Conservation (phyloP, 352 stramenopile genomes). For the Aphanomyces cochlioides region DNA sequence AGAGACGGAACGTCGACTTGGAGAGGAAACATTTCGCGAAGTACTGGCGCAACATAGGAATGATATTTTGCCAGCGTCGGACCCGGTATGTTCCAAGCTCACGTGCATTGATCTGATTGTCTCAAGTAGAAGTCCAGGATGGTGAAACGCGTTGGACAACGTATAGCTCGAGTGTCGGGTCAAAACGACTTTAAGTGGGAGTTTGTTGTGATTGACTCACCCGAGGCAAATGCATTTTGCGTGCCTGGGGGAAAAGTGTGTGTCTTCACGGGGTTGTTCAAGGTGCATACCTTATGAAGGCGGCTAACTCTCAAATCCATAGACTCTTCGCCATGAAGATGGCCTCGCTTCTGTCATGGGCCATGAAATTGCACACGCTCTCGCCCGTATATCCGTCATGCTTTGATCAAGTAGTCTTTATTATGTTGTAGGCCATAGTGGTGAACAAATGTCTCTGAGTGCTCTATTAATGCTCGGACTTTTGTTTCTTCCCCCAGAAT, state of each 20-base stretch:
- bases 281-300: slow-evolving; percentile 12
- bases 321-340: slow-evolving; percentile 54
- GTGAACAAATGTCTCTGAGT: slow-evolving; percentile 67
- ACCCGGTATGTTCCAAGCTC: slow-evolving; percentile 39
- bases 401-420: slow-evolving; percentile 1
- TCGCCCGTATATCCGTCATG: slow-evolving; percentile 43
- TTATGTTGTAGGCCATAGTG: slow-evolving; percentile 49
- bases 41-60: slow-evolving; percentile 31
- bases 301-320: not conserved
- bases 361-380: slow-evolving; percentile 62
- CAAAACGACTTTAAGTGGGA: slow-evolving; percentile 60
- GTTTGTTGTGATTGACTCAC: slow-evolving; percentile 63
- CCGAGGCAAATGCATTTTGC: slow-evolving; percentile 71
- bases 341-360: slow-evolving; percentile 62
- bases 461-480: slow-evolving; percentile 37
- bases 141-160: slow-evolving; percentile 50
- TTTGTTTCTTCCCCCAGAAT: slow-evolving; percentile 10
- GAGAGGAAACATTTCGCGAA: slow-evolving; percentile 47
- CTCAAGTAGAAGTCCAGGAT: slow-evolving; percentile 48
- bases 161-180: slow-evolving; percentile 47
- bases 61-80: slow-evolving; percentile 42
- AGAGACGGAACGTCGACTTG: slow-evolving; percentile 48
- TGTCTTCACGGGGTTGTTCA: slow-evolving; percentile 69
- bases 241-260: slow-evolving; percentile 69
- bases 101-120: not conserved